Base-by-base conservation (phyloP, 176 grass and related monocot species). In the sorghum (Sorghum bicolor) region DNA sequence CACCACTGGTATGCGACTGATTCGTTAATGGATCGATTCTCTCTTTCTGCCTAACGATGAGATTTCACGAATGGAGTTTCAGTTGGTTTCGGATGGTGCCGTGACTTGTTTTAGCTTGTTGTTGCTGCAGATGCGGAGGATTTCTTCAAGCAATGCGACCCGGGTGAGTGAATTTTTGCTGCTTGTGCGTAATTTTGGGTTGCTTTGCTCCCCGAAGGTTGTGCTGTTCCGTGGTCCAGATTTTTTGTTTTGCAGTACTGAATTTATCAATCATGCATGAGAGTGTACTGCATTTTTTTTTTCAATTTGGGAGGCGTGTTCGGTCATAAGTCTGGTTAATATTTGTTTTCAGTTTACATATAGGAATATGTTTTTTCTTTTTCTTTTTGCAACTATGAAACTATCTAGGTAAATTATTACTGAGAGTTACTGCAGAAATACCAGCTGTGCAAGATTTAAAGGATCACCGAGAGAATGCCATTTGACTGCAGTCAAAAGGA, bases 101-200 rank as follows among this genome's bases (percentile, higher is more conserved):
- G 5, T 92, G 77, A 82, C 64, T 87, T 65, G 62, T 82, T 38
- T 39, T 62, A 2, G 36, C 52, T 71, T 38, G n/a, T 86, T 91
- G 29, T 82, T 57, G 76, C 40, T 88, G 89, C 89, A 99, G 96
- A 99, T 94, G 93, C 87, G 88, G 91, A 96, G 77, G 87, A 96
- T 64, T 99, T 99, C 87, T 99, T 85, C 91, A 87, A 83, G 60
- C 89, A 93, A 87, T 99, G 96, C 91, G 91, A 99, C 83, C 96
- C 96, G 4, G 96, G 96, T 99, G 90, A 92, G 89, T 74, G 63
- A 75, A 86, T 75, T 91, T 15, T 2, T 76, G n/a, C n/a, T 53
- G 11, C 48, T 47, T 38, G 8, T 74, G 10, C 52, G 47, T 37
- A 24, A 19, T 64, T 53, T 67, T 19, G 1, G 3, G 22, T 48